Conservation (phyloP, 129 eudicot species). For the Escallonia herrerae region DNA sequence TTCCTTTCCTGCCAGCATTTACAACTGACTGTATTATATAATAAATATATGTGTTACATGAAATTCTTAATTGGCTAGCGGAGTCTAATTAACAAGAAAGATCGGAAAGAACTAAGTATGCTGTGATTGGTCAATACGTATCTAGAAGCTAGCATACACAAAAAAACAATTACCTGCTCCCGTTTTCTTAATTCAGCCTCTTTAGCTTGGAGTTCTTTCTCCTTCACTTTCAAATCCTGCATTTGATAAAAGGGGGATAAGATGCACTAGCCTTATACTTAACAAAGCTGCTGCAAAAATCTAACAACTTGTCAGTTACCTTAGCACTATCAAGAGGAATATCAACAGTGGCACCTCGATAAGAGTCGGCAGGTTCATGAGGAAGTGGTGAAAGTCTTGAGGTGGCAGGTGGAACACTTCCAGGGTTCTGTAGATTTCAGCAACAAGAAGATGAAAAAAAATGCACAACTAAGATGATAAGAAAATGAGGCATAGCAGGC, state of each 20-base stretch:
- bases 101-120: not conserved
- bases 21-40: not conserved
- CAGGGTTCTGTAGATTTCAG: slow-evolving; percentile 48
- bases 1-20: not conserved
- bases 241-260: slow-evolving; percentile 3
- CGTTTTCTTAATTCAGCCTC: slow-evolving; percentile 77
- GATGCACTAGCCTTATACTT: not conserved
- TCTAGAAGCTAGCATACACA: not conserved
- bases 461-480: not conserved
- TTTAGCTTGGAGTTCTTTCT: slow-evolving; percentile 83
- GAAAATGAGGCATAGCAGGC: no score
- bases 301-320: slow-evolving; percentile 20
- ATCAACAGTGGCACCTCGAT: slow-evolving; percentile 64
- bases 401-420: slow-evolving; percentile 75
- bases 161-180: slow-evolving; percentile 56
- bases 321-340: slow-evolving; percentile 78
- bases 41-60: not conserved
- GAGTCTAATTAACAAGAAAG: not conserved
- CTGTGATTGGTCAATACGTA: not conserved
- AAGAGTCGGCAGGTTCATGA: slow-evolving; percentile 81
- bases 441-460: slow-evolving; percentile 1
- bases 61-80: not conserved
- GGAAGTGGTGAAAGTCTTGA: slow-evolving; percentile 84
- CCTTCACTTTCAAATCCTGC: slow-evolving; percentile 67
- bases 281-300: not conserved